These are phyloP conservation scores for Aureobasidium sp. DNA, from an alignment of 2,329 filamentous ascomycete species.

Conservation along the genomic window DNA sequence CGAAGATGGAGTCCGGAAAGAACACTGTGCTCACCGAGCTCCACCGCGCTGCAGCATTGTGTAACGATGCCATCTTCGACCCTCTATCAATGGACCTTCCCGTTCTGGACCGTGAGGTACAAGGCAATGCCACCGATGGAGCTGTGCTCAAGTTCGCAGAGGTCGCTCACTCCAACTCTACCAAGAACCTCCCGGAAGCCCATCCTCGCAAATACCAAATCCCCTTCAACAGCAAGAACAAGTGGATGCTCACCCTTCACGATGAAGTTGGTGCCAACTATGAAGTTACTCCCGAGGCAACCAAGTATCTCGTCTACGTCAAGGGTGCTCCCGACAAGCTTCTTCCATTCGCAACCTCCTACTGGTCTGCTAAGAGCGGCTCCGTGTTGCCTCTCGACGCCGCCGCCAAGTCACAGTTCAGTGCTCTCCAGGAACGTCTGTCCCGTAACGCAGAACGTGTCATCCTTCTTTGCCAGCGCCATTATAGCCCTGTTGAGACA, in stretches of 20 bases:
- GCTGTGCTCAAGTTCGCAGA: slow-evolving; percentile 35
- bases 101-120: slow-evolving; percentile 26
- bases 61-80: slow-evolving; percentile 38
- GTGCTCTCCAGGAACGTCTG: slow-evolving; percentile 31
- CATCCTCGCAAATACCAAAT: slow-evolving; percentile 31
- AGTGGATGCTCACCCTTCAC: slow-evolving; percentile 38
- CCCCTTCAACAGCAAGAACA: slow-evolving; percentile 44
- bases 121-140: slow-evolving; percentile 37
- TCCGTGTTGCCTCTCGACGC: slow-evolving; percentile 29
- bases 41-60: slow-evolving; percentile 27
- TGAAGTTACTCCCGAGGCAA: slow-evolving; percentile 12
- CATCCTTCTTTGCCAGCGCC: slow-evolving; percentile 35
- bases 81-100: slow-evolving; percentile 29
- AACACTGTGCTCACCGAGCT: slow-evolving; percentile 18
- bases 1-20: slow-evolving; percentile 20
- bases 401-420: slow-evolving; percentile 26
- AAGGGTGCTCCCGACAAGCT: slow-evolving; percentile 22
- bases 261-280: slow-evolving; percentile 3
- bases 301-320: slow-evolving; percentile 18
- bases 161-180: slow-evolving; percentile 12
- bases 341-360: slow-evolving; percentile 18
- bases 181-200: slow-evolving; percentile 8
- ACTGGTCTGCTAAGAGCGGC: slow-evolving; percentile 21
- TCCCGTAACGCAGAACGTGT: slow-evolving; percentile 37
- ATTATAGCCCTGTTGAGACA: slow-evolving; percentile 19